These are phyloP conservation scores for Pseudogymnoascus sp. DNA, from an alignment of 2,329 filamentous ascomycete species.

Conservation along the genomic window DNA sequence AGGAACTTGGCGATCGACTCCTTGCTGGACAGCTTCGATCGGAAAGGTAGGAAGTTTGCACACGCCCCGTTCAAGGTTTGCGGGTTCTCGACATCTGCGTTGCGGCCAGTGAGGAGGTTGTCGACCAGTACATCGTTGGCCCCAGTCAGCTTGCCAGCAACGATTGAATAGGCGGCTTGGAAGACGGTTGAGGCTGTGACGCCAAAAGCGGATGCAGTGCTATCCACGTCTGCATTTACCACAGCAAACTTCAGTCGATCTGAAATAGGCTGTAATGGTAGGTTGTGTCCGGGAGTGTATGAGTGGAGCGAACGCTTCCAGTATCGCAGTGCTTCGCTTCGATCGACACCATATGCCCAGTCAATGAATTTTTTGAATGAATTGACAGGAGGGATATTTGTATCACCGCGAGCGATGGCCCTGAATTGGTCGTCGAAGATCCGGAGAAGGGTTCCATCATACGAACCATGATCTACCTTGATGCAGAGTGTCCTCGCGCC, in stretches of 20 bases:
- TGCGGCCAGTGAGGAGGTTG: conserved; percentile 36
- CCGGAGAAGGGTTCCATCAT: conserved; percentile 35
- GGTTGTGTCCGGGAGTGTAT: conserved; percentile 13
- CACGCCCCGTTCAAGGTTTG: conserved; percentile 34
- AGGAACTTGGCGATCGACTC: conserved; percentile 20
- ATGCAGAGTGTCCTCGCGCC: conserved; percentile 27
- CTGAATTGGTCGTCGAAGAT: conserved; percentile 34
- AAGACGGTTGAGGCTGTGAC: conserved; percentile 33
- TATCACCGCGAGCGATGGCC: conserved; percentile 21
- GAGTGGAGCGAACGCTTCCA: conserved; percentile 19
- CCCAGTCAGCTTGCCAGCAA: conserved; percentile 24
- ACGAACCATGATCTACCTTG: conserved; percentile 33
- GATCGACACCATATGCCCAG: conserved; percentile 20
- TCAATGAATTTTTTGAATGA: conserved; percentile 28
- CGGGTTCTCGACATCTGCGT: conserved; percentile 32
- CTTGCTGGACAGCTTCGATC: conserved; percentile 18
- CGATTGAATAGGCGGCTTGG: conserved; percentile 32
- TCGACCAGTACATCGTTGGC: conserved; percentile 29
- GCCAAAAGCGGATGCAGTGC: conserved; percentile 22
- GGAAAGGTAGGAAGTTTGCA: conserved; percentile 34
- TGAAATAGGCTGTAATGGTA: neutral
- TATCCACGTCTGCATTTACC: conserved; percentile 21
- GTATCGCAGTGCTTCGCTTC: conserved; percentile 21
- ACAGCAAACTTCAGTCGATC: conserved; percentile 9
- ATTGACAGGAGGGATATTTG: conserved; percentile 15